Conservation (phyloP, 306 rosid genomes). For the Vicia sativa region DNA sequence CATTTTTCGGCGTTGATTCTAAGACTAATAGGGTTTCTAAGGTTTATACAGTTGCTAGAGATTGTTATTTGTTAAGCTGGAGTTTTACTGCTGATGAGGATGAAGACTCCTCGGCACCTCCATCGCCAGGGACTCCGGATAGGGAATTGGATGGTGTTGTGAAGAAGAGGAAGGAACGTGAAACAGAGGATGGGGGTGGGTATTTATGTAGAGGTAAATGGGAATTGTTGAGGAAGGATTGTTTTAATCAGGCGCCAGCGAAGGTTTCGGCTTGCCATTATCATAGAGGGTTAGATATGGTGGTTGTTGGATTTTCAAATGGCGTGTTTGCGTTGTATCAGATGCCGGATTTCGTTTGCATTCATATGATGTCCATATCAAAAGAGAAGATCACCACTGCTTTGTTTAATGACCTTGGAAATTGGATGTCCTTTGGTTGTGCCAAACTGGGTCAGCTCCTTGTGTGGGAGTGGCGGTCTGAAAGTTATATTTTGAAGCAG, state of each 20-base stretch:
- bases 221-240: conserved; percentile 78
- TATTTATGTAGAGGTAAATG: conserved; percentile 72
- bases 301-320: conserved; percentile 84
- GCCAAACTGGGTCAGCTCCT: conserved; percentile 90
- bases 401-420: conserved; percentile 79
- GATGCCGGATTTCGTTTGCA: conserved; percentile 93
- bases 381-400: conserved; percentile 87
- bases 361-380: conserved; percentile 76
- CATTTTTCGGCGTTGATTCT: conserved; percentile 70
- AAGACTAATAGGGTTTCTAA: conserved; percentile 54
- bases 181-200: conserved; percentile 43
- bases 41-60: conserved; percentile 76
- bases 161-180: conserved; percentile 65
- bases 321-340: conserved; percentile 88
- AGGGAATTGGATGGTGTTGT: conserved; percentile 52
- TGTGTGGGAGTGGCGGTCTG: conserved; percentile 97
- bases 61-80: conserved; percentile 77
- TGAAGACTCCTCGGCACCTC: conserved; percentile 47
- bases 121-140: conserved; percentile 63
- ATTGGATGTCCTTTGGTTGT: conserved; percentile 90
- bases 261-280: conserved; percentile 79
- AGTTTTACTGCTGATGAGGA: conserved; percentile 46
- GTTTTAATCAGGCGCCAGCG: conserved; percentile 59
- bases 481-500: conserved; percentile 90
- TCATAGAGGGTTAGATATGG: conserved; percentile 74